These are phyloP conservation scores for Achlya hypogyna DNA, from an alignment of 352 stramenopile species.

Conservation along the genomic window DNA sequence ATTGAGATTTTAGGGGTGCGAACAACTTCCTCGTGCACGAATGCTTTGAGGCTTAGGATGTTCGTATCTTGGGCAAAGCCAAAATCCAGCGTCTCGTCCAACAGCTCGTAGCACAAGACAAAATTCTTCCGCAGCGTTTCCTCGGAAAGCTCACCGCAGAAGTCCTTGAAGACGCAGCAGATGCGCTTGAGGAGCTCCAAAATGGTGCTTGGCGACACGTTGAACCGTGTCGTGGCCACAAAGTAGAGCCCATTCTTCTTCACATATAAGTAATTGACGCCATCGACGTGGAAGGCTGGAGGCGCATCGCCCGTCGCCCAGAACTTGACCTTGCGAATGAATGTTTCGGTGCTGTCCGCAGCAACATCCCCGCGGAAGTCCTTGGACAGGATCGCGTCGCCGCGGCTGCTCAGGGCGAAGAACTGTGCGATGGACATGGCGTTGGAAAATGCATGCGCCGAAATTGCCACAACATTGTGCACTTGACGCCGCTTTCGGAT, in stretches of 20 bases:
- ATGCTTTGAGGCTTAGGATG: constrained; percentile 95
- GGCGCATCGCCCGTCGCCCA: constrained; percentile 95
- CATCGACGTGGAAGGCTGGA: constrained; percentile 95
- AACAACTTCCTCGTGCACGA: constrained; percentile 98
- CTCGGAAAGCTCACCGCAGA: constrained; percentile 97
- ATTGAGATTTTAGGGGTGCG: constrained; percentile 68
- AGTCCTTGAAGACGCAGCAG: constrained; percentile 98
- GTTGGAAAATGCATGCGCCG: no score
- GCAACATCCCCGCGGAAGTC: constrained; percentile 90
- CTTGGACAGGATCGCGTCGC: constrained; percentile 98
- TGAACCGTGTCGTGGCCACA: constrained; percentile 93
- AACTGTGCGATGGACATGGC: constrained; percentile 91
- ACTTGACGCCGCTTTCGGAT: no score
- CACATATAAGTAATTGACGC: constrained; percentile 96
- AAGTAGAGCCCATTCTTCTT: constrained; percentile 99
- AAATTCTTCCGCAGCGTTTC: constrained; percentile 99
- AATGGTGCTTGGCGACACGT: constrained; percentile 92
- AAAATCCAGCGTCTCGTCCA: constrained; percentile 98
- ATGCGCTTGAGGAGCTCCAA: constrained; percentile 93
- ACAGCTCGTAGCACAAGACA: constrained; percentile 97
- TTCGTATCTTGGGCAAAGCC: constrained; percentile 97
- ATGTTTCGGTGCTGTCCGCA: constrained; percentile 89
- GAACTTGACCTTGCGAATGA: constrained; percentile 99
- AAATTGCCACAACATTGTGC: no score
- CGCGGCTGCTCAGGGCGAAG: constrained; percentile 97